Conservation (phyloP, 345 rosid genomes). For the Sisymbrium altissimum region DNA sequence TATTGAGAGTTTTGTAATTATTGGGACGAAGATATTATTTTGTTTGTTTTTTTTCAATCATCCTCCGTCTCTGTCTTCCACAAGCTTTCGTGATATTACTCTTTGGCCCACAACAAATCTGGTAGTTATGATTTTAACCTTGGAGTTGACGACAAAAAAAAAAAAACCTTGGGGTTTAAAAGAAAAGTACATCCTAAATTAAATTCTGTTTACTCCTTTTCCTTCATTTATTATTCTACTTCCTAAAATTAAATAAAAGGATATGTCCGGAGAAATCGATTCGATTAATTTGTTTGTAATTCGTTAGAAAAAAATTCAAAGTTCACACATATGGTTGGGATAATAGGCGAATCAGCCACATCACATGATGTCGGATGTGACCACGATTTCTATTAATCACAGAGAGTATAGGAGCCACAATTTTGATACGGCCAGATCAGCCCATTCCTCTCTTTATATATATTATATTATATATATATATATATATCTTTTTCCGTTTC, state of each 20-base stretch:
- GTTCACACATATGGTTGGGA: conserved; percentile 6
- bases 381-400: conserved; percentile 14
- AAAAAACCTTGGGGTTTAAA: too few relatives aligned
- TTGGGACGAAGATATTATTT: neutral
- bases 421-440: conserved; percentile 29
- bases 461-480: too few relatives aligned
- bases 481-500: neutral
- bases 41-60: neutral
- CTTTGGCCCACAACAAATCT: neutral
- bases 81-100: neutral
- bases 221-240: too few relatives aligned
- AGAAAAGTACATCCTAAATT: neutral
- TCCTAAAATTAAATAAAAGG: too few relatives aligned
- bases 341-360: conserved; percentile 31
- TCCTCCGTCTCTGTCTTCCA: neutral
- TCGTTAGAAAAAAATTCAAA: neutral
- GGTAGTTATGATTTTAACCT: neutral
- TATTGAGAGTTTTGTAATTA: conserved; percentile 4
- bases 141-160: neutral
- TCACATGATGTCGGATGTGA: conserved; percentile 24
- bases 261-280: too few relatives aligned
- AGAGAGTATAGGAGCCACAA: conserved; percentile 16
- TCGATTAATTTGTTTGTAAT: neutral
- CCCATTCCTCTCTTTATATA: conserved; percentile 8
- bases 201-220: too few relatives aligned